Base-by-base conservation (phyloP, 805 yeast species). In the Saturnispora kantuleensis region DNA sequence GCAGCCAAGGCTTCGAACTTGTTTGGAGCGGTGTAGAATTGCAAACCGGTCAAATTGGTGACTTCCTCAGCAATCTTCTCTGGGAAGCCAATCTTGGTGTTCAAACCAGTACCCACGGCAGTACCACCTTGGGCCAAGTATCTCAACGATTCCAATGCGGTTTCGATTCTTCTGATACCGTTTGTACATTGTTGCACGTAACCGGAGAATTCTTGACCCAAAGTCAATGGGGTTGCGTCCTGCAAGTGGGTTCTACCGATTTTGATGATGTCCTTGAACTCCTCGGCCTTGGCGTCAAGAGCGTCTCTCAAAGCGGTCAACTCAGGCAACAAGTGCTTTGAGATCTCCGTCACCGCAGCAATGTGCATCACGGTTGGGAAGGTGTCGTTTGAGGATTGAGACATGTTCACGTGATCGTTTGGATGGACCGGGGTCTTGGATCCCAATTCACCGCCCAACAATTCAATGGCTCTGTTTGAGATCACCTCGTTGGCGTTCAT, bases 341-440 rank as follows among this genome's bases (percentile, higher is more conserved):
- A 69, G 68, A 90, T 84, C 71, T 90, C 96, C 36, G 84, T 76
- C 51, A 89, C 96, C 15, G 97, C 96, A 46, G 98, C 97, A 68
- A 93, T 90, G 72, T 93, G 98, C 98, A 93, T 93, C 46, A 90
- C 98, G 32, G 98, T 89, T 55, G 98, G 98, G 84, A 93, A 93
- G 45, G 97, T 93, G 69, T 93, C 98, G 66, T 93, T 93, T 39
- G 96, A 87, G n/a, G 96, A 86, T 71, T 93, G 97, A 15, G 96
- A 85, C 86, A 87, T 89, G 75, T 93, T 93, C 59, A 89, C 94
- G 69, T 93, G 97, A 68, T 93, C 97, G 69, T 93, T 93, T 53
- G 98, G 98, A 69, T 93, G 98, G 45, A 93, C 96, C 30, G 96
- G 96, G 51, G 69, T 74, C 73, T 93, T 93, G 50, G 96, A 81